phyloP scores from a whole-genome alignment of 768 basidiomycete species.

The Sistotremastrum niveocremeum region DNA sequence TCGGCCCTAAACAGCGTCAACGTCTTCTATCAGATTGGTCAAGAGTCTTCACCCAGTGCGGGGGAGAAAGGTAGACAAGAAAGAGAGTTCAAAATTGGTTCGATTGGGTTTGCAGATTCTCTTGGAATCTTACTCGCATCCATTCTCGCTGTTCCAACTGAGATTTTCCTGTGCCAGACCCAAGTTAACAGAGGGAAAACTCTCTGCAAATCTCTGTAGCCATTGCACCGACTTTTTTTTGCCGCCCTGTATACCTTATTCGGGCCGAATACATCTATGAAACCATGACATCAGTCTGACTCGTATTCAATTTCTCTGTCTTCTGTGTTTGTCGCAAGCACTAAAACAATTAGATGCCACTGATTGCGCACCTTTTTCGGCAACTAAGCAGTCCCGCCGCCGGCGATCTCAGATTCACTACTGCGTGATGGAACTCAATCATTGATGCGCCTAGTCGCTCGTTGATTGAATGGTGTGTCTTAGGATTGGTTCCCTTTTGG shows the following conservation, averaged over 20 bases:
- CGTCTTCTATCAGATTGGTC: conserved; percentile 73
- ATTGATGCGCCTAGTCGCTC: no score
- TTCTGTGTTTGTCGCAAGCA: no score
- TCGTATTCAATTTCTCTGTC: no score
- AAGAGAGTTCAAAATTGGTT: conserved; percentile 82
- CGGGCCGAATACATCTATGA: no score
- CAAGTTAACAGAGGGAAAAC: conserved; percentile 60
- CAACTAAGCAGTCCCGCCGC: no score
- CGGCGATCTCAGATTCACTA: no score
- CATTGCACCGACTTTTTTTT: background rate
- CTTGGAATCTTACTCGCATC: conserved; percentile 56
- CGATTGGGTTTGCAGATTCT: conserved; percentile 77
- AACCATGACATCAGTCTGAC: no score
- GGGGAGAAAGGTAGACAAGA: conserved; percentile 58
- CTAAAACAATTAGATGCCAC: no score
- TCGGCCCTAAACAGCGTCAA: conserved; percentile 49
- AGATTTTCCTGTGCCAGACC: conserved; percentile 59
- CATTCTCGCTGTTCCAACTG: conserved; percentile 57
- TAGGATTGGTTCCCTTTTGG: no score
- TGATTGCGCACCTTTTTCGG: no score
- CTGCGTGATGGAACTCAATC: no score
- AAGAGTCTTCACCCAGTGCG: conserved; percentile 38
- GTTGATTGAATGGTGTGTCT: no score
- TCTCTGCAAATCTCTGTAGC: conserved; percentile 51
- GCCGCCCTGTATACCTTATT: background rate